Evolutionary conservation across 345 rosid genomes (phyloP), one percentile per base, ranked within the genome.

Genomic region (Combretum micranthum): DNA sequence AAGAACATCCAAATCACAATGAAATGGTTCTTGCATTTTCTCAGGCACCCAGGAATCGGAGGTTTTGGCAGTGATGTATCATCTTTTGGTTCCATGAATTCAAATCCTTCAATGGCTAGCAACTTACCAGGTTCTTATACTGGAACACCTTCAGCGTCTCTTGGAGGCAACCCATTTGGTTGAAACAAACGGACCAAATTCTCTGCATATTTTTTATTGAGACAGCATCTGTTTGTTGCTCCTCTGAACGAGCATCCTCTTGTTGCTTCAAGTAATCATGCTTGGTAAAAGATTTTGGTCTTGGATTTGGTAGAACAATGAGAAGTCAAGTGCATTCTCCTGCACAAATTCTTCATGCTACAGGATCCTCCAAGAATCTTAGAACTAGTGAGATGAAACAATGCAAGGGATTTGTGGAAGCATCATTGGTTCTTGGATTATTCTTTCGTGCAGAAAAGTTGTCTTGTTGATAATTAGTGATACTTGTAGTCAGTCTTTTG

Each of bases 111-210:
- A 62, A 32, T 60, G 50, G 63, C 58, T 20, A 81, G 80, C 50
- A 75, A 79, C 19, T 77, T 69, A 47, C 58, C 79, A 12, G 76
- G 74, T 22, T 64, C 84, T 17, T 60, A 77, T 47, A 7, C 80
- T 22, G 59, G 60, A 1, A 75, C 64, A 32, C 75, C 84, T 45
- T 78, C 65, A 58, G 53, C 88, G 23, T 76, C 84, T n/a, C 69
- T 64, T 17, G 80, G 90, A 50, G 84, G 87, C 22, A 86, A 81
- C 72, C 87, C 95, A n/a, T 81, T 81, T 64, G 87, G 86, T 45
- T 83, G 73, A 79, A 32, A 62, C 18, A 19, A 16, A 26, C 49
- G 64, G 44, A 56, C 37, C 20, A 55, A 46, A 53, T 20, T 61
- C 65, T 25, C 42, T 50, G 44, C 6, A 52, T 26, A 50, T 57